Evolutionary conservation across 805 yeast species (phyloP).

Genomic region (Metschnikowia anglica): DNA sequence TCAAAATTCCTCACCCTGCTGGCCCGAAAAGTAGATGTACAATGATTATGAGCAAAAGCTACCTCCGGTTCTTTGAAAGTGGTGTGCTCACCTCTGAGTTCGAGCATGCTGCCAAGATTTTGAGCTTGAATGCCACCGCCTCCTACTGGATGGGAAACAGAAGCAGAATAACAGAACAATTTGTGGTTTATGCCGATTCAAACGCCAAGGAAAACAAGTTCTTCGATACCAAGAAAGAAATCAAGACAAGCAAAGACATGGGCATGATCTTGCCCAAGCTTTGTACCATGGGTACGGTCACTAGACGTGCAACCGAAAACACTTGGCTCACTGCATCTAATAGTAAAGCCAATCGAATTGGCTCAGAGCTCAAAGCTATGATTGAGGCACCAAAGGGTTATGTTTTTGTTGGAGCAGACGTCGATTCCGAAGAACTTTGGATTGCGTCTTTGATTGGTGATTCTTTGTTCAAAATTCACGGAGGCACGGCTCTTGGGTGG

Average conservation of each 20-base stretch:
- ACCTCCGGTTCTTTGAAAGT: slow-evolving; percentile 67
- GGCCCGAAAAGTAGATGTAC: slow-evolving; percentile 77
- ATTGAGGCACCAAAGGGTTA: slow-evolving; percentile 86
- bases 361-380: slow-evolving; percentile 89
- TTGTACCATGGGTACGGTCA: slow-evolving; percentile 93
- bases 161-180: slow-evolving; percentile 78
- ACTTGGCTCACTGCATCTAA: slow-evolving; percentile 98
- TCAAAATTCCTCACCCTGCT: slow-evolving; percentile 85
- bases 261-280: slow-evolving; percentile 84
- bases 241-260: slow-evolving; percentile 30
- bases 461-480: slow-evolving; percentile 83
- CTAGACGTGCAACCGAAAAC: slow-evolving; percentile 93
- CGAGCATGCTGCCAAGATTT: slow-evolving; percentile 71
- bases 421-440: slow-evolving; percentile 98
- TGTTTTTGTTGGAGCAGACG: slow-evolving; percentile 96
- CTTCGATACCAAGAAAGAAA: slow-evolving; percentile 26
- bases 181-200: slow-evolving; percentile 61
- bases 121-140: slow-evolving; percentile 72
- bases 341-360: slow-evolving; percentile 80
- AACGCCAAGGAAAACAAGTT: slow-evolving; percentile 24
- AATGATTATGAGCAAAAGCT: slow-evolving; percentile 73
- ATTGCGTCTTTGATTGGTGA: slow-evolving; percentile 95
- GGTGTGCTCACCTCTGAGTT: slow-evolving; percentile 70
- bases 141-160: slow-evolving; percentile 94
- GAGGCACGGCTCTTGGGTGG: slow-evolving; percentile 98